Evolutionary conservation across 2,329 filamentous ascomycete genomes (phyloP), one percentile per base, ranked within the genome.

Genomic region (Sordariomycetes sp.): DNA sequence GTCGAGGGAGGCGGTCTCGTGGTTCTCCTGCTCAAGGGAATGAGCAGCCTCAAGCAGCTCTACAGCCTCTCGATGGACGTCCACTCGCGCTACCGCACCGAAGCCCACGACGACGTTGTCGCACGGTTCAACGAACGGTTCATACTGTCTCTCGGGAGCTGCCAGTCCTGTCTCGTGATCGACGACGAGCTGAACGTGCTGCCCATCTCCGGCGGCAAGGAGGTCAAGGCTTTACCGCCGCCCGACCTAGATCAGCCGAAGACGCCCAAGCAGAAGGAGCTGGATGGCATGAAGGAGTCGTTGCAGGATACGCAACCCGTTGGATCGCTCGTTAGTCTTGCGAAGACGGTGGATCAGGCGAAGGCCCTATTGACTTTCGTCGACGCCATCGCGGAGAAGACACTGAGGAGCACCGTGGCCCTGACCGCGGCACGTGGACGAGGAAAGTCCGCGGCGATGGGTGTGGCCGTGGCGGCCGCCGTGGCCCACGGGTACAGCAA

Each of bases 21-120:
- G 1, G 77, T 99, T 52, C 74, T 99, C 62, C 76, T 99, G 61
- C 75, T 99, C 59, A 97, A 97, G 77, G 90, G 91, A 61, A 96
- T 99, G 90, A 94, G 78, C 70, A 96, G 90, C 70, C 76, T 99
- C 76, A 96, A 96, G 73, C 94, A 99, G 74, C 81, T 99, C 1
- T 99, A 97, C 74, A 95, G 90, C 53, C 71, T 99, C 67, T 91
- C 89, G 34, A 99, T 99, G 95, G 95, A 99, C 66, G 88, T 97
- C 54, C 95, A 99, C 74, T 90, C 91, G 57, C 81, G 94, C 68
- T 99, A 97, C 75, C 82, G 94, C 59, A 99, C 94, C 22, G 95
- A 99, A 72, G 94, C 94, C 1, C 90, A 99, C 69, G 85, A 87
- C 62, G 94, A 99, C 71, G 92, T 99, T 45, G 87, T 92, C 45